Evolutionary conservation across 2,329 filamentous ascomycete species (phyloP).

Genomic region (Fusarium sp.): DNA sequence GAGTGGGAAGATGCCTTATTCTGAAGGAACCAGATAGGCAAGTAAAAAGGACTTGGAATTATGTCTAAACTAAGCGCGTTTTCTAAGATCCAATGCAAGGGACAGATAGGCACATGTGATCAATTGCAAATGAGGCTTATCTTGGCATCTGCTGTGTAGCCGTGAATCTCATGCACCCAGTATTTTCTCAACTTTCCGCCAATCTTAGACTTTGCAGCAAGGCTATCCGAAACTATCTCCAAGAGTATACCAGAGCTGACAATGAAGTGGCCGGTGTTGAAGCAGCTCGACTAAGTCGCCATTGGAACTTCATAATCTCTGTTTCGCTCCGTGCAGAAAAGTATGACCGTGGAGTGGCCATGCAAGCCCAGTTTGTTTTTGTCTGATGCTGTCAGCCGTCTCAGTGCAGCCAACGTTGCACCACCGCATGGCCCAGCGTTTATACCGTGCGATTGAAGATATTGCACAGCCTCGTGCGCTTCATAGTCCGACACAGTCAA

Average conservation of each 20-base stretch:
- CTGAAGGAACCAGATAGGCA: conserved; percentile 54
- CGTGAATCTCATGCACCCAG: conserved; percentile 43
- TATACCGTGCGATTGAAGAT: conserved; percentile 61
- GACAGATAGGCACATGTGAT: conserved; percentile 56
- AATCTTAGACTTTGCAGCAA: conserved; percentile 53
- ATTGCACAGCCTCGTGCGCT: conserved; percentile 66
- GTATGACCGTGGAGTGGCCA: conserved; percentile 67
- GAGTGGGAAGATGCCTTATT: conserved; percentile 60
- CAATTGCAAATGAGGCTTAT: conserved; percentile 52
- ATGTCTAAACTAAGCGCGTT: conserved; percentile 33
- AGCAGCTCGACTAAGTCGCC: conserved; percentile 58
- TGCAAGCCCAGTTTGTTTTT: conserved; percentile 53
- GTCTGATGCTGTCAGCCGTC: conserved; percentile 55
- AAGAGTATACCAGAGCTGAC: not conserved
- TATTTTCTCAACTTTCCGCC: conserved; percentile 48
- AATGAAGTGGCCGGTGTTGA: conserved; percentile 36
- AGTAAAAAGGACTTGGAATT: conserved; percentile 17
- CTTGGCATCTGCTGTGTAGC: conserved; percentile 55
- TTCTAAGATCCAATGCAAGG: conserved; percentile 43
- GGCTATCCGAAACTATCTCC: not conserved
- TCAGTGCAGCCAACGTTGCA: conserved; percentile 67
- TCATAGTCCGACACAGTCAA: conserved; percentile 71
- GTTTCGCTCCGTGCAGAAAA: conserved; percentile 71
- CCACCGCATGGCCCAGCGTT: conserved; percentile 72
- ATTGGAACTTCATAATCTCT: conserved; percentile 61